Base-by-base conservation (phyloP, 257 asterid genomes). In the Fraxinus pennsylvanica region DNA sequence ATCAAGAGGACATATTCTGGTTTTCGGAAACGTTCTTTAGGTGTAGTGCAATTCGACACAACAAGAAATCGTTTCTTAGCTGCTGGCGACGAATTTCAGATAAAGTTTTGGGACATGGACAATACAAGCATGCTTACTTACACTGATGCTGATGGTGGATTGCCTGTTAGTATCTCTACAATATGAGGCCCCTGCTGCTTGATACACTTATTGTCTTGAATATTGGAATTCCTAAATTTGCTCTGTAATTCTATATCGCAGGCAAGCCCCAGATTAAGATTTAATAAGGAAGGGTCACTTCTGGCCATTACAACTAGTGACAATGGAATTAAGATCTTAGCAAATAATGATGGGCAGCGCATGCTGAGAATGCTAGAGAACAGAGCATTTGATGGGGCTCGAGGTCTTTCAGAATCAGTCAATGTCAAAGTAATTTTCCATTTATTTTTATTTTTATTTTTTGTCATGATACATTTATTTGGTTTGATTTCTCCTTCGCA, bases 71-170 rank as follows among this genome's bases (percentile, higher is more conserved):
- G 86, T 68, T 94, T 94, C 88, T 91, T 94, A 76, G 98, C 96
- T 68, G 98, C 96, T 68, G 98, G 98, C 38, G 98, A 94, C 33
- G 98, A 92, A 86, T 94, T 92, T 83, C 96, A 87, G 87, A 92
- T 94, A 72, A 94, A 94, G 85, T 94, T 94, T 79, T 94, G 98
- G 98, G 98, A 92, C 76, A 91, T 94, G 94, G 98, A 94, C 77
- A 90, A 86, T 80, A 90, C 82, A 74, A 92, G 77, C 82, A 86
- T 84, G 70, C 87, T 91, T 71, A 89, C 96, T 65, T 86, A 25
- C 82, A 83, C 96, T n/a, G 97, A 93, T 71, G 94, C 88, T 0
- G 98, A 91, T 83, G 96, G 97, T 81, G 97, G 97, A 86, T 86
- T 93, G 78, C 97, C 98, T 39, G 98, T 94, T 68, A 92, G 97